Conservation (phyloP, 2,329 filamentous ascomycete genomes). For the Fusarium lyarnte region DNA sequence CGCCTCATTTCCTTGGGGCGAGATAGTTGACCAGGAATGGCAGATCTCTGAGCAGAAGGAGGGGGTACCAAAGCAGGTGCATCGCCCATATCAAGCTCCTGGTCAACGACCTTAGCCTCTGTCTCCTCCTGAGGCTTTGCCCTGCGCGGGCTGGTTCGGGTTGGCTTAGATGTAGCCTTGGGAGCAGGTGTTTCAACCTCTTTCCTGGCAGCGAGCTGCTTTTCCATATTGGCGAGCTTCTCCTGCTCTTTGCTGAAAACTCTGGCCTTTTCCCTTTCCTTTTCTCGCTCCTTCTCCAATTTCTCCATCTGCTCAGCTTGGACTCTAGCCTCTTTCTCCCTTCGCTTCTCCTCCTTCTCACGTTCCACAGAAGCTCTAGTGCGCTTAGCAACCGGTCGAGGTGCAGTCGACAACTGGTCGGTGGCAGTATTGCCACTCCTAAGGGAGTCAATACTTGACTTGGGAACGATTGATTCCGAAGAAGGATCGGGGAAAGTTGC, state of each 20-base stretch:
- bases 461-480: constrained; percentile 56
- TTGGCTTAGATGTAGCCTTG: constrained; percentile 56
- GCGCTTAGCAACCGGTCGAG: constrained; percentile 55
- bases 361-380: constrained; percentile 68
- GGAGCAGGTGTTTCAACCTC: constrained; percentile 57
- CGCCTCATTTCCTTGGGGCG: constrained; percentile 66
- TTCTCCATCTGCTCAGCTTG: constrained; percentile 69
- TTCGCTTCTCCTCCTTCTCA: constrained; percentile 73
- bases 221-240: constrained; percentile 62
- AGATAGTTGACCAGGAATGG: constrained; percentile 57
- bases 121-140: constrained; percentile 49
- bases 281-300: constrained; percentile 73
- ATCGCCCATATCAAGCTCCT: constrained; percentile 67
- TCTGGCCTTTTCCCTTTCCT: constrained; percentile 74
- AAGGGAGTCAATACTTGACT: constrained; percentile 36
- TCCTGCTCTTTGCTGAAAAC: constrained; percentile 68
- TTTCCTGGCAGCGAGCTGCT: constrained; percentile 62
- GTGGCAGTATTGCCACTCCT: constrained; percentile 21
- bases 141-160: constrained; percentile 64
- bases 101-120: constrained; percentile 42
- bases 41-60: constrained; percentile 65
- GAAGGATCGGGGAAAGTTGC: constrained; percentile 57
- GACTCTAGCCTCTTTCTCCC: constrained; percentile 71
- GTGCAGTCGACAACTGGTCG: constrained; percentile 51
- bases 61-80: constrained; percentile 66